Evolutionary conservation across 805 yeast species (phyloP), one percentile per base, ranked within the genome.

Genomic region (Starmera quercuum): DNA sequence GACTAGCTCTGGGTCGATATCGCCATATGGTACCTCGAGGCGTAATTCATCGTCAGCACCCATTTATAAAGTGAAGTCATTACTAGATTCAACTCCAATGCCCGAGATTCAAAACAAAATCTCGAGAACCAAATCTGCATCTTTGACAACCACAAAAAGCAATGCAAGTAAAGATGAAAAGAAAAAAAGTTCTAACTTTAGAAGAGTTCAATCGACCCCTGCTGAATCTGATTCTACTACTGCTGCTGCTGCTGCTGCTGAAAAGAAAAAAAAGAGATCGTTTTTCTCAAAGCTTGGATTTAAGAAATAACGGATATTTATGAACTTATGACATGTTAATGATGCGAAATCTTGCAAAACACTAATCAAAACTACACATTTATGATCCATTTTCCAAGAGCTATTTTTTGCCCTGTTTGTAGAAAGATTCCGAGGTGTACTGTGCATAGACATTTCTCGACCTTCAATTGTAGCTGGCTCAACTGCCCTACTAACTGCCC

Each of bases 31-130:
- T 9, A 13, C 26, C 5, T 39, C 47, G 14, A 45, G 49, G 31
- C 32, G 51, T 19, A 40, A 38, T 30, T 41, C 49, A 9, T 29
- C 31, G 12, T 27, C 39, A 3, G 23, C 25, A 11, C 14, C 21
- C 12, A 30, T 47, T 3, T 49, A 50, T 27, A 50, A 44, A 18
- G 54, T 50, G 5, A 46, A 38, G 27, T 45, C 51, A 1, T 32
- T 50, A 19, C 22, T 50, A 18, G 54, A 46, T 27, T 11, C 31
- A 12, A 26, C 40, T 21, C 8, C 32, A 2, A 34, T 41, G 13
- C 13, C 37, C 3, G 20, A 34, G 19, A 18, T 10, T 28, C 8
- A 9, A 26, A 13, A 11, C 12, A n/a, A 20, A 25, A 25, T 25
- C 8, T 25, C 27, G 8, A 27, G 20, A 18, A 4, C 22, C 7